These are phyloP conservation scores for Schizosaccharomyces versatilis DNA, from an alignment of 1,139 yeast species.

Conservation along the genomic window DNA sequence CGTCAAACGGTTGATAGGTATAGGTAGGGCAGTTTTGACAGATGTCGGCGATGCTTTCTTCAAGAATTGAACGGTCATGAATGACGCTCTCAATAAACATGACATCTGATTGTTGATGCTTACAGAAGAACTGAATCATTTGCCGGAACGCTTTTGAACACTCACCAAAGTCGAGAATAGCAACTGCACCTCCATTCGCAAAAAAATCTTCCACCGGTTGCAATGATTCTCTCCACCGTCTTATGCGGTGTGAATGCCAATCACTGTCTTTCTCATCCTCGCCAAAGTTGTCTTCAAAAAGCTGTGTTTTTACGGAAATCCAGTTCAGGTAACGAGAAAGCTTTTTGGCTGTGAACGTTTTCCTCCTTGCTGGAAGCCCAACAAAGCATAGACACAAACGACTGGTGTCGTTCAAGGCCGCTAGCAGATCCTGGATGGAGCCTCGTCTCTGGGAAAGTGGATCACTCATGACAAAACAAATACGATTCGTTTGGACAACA, in stretches of 20 bases:
- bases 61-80: constrained; percentile 55
- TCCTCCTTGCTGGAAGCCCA: not conserved
- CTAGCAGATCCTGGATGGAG: too few species aligned
- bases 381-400: constrained; percentile 1
- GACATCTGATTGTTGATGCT: constrained; percentile 54
- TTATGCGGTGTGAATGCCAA: not conserved
- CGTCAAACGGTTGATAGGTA: constrained; percentile 44
- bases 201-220: constrained; percentile 66
- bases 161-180: constrained; percentile 76
- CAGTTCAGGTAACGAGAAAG: not conserved
- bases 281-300: not conserved
- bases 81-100: constrained; percentile 85
- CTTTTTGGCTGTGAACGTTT: not conserved
- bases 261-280: not conserved
- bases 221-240: constrained; percentile 38
- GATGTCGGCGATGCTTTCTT: constrained; percentile 64
- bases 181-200: constrained; percentile 60
- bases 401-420: too few species aligned
- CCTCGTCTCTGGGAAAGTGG: too few species aligned
- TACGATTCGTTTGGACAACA: too few species aligned
- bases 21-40: constrained; percentile 79
- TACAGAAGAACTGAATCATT: constrained; percentile 40
- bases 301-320: not conserved
- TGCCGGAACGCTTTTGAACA: constrained; percentile 51
- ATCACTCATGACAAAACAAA: too few species aligned